These are phyloP conservation scores for Bauhinia variegata DNA, from an alignment of 306 rosid genomes.

Conservation along the genomic window DNA sequence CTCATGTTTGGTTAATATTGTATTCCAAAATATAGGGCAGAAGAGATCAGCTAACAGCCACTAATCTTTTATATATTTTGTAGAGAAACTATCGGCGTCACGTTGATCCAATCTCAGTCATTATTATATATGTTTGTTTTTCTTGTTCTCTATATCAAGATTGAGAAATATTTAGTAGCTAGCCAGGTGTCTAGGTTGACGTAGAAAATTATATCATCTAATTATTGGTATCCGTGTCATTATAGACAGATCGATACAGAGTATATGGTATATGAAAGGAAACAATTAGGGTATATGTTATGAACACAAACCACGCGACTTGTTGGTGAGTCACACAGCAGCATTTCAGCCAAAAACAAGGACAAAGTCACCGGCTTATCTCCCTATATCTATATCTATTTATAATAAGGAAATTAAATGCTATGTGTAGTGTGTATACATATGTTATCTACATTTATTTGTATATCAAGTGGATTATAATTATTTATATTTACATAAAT, in stretches of 20 bases:
- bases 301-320: conserved; percentile 34
- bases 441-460: no score
- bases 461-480: no score
- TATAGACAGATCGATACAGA: conserved; percentile 36
- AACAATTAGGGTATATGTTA: conserved; percentile 26
- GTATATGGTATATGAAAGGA: conserved; percentile 8
- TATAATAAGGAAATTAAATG: no score
- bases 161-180: no score
- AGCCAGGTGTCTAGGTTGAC: no score
- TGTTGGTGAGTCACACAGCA: conserved; percentile 19
- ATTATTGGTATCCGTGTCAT: conserved; percentile 26
- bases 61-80: neutral
- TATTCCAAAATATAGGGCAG: no score
- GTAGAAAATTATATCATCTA: neutral
- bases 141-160: neutral
- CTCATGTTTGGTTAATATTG: no score
- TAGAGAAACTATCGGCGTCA: neutral
- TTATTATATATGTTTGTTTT: neutral
- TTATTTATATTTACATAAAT: no score
- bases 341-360: conserved; percentile 16
- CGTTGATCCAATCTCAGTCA: neutral
- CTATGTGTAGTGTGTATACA: no score
- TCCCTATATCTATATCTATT: no score
- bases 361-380: conserved; percentile 21
- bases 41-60: neutral